Base-by-base conservation (phyloP, 257 asterid species). In the Thymus mandschuricus region DNA sequence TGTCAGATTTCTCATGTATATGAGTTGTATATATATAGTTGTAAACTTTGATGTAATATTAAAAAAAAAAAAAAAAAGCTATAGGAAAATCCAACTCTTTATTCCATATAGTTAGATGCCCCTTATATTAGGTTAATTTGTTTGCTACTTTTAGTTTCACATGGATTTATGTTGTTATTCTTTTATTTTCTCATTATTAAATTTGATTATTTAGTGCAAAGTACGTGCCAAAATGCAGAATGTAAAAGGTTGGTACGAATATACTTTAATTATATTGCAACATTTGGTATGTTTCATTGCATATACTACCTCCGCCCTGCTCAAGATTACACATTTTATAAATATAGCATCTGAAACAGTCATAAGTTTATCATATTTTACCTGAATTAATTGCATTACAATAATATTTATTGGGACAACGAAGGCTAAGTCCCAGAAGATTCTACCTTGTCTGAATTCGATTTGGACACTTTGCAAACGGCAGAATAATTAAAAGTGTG, bases 401-500 rank as follows among this genome's bases (percentile, higher is more conserved):
- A 61, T 46, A 21, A 21, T 21, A 21, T 21, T 21, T 21, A 21
- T 21, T 21, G 40, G 3, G 63, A 49, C 68, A 61, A 35, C 5
- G n/a, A 43, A 69, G 31, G 28, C 12, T 27, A 21, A 49, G 33
- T 2, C 43, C 29, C 21, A 71, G 76, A 71, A 62, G 63, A 31
- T 72, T 72, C 76, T 72, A 62, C 52, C 38, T 6, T 60, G 65
- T 11, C 55, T 13, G 12, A 48, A 6, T 60, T 61, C 61, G 61
- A n/a, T 33, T 28, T 21, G 49, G 31, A 68, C 8, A 62, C 58
- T 8, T 52, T 21, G 11, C 30, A 52, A 52, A 46, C 8, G 41
- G 4, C 58, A 48, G 15, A 10, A 60, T n/a, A 60, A 38, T 50
- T n/a, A 60, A 58, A 12, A 34, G 6, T 4, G 57, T 51, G 45